Base-by-base conservation (phyloP, 2,329 filamentous ascomycete species). In the Volutella citrinella region DNA sequence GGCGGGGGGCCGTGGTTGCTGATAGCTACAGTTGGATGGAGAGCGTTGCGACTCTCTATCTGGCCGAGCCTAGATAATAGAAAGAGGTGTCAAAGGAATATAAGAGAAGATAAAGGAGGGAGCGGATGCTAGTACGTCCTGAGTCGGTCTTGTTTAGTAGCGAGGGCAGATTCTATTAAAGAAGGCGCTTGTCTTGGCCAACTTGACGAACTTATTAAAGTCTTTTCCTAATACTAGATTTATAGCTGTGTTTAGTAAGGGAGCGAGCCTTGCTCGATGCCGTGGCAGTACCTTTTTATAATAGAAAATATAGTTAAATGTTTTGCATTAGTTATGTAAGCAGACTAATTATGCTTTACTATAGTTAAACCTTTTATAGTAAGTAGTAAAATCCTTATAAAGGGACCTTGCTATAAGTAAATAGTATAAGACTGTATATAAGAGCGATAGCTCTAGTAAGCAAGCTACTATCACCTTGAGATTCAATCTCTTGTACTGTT, bases 301-400 rank as follows among this genome's bases (percentile, higher is more conserved):
- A 18, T 38, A 39, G 24, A 42, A 42, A 25, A 42, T 38, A 19
- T 42, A 13, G n/a, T 36, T 7, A 7, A 24, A 26, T 36, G 26
- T 11, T 33, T 42, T 42, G 15, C 20, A 19, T 36, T 19, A 21
- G 25, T 22, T 23, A n/a, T 11, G 30, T 21, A 25, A 38, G 23
- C 20, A 42, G 20, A 34, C 0, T 3, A 42, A 11, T 16, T 11
- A 10, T 18, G 27, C 34, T 27, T 38, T 20, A 14, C 12, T 20
- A 14, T 38, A 17, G 20, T 24, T 15, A 7, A 34, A 42, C 18
- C 34, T 34, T 23, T 42, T 23, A 31, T 32, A 25, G 17, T 25
- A 34, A 25, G 23, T 7, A 11, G 28, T 18, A 24, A 34, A 30
- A 17, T 38, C 25, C 13, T 25, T 13, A 18, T 39, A n/a, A 19